phyloP scores from a whole-genome alignment of 768 basidiomycete species.

The Lactarius deliciosus region DNA sequence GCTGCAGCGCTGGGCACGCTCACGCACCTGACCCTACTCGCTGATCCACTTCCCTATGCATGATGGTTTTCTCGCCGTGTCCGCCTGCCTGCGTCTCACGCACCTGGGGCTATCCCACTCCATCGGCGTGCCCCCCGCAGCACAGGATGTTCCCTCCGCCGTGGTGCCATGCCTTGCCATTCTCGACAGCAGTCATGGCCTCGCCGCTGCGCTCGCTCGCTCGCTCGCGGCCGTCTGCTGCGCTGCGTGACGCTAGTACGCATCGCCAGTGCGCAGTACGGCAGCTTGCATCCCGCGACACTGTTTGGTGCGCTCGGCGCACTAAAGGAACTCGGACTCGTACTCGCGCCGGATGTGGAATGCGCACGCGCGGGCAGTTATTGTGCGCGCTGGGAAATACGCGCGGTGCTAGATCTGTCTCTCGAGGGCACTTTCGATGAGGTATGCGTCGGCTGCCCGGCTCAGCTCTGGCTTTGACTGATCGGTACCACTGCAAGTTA shows the following conservation, averaged over 20 bases:
- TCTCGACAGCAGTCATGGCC: slow-evolving; percentile 32
- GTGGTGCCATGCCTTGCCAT: slow-evolving; percentile 28
- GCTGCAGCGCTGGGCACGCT: slow-evolving; percentile 32
- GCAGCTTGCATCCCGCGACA: slow-evolving; percentile 37
- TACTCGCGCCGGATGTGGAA: slow-evolving; percentile 33
- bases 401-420: slow-evolving; percentile 32
- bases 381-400: slow-evolving; percentile 36
- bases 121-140: slow-evolving; percentile 11
- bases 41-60: slow-evolving; percentile 30
- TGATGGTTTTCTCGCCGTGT: slow-evolving; percentile 33
- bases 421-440: slow-evolving; percentile 35
- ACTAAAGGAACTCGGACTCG: slow-evolving; percentile 26
- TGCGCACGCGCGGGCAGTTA: slow-evolving; percentile 37
- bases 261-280: slow-evolving; percentile 37
- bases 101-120: slow-evolving; percentile 21
- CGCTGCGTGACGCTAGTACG: slow-evolving; percentile 30
- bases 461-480: background rate
- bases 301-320: slow-evolving; percentile 33
- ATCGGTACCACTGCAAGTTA: background rate
- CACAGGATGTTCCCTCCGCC: slow-evolving; percentile 23
- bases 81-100: slow-evolving; percentile 28
- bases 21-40: slow-evolving; percentile 31
- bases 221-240: slow-evolving; percentile 35
- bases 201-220: slow-evolving; percentile 31
- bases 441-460: slow-evolving; percentile 26